Evolutionary conservation across 352 stramenopile species (phyloP), one percentile per base, ranked within the genome.

Genomic region (Globisporangium sylvaticum): DNA sequence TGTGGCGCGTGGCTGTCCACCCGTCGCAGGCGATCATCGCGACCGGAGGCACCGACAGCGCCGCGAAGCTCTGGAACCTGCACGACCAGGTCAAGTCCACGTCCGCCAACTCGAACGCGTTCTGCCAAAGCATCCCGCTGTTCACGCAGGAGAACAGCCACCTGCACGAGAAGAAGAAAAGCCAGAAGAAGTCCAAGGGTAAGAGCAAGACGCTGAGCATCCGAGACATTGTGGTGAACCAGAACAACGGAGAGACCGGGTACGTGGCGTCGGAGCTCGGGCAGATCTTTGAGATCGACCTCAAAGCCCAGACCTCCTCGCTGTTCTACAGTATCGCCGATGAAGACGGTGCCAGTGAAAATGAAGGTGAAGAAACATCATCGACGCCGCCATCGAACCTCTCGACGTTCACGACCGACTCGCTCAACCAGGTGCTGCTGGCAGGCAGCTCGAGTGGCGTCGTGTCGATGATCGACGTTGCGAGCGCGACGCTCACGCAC

Each of bases 21-120:
- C 83, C 86, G 4, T 76, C 72, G 0, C 46, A 69, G 18, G 58
- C 65, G 12, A 58, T 84, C 4, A 56, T 95, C 9, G 87, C 86
- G 0, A 92, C 88, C 1, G 88, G 88, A 56, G 88, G 88, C 7
- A 79, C 83, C n/a, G 88, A 96, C 52, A 79, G 82, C 18, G 82
- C 85, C 12, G 81, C 85, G 42, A 96, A 96, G 70, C 70, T 95
- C 2, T 96, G 88, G 88, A 73, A 92, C 54, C 48, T 91, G 29
- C 42, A 72, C 29, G 76, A 78, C 18, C 82, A 94, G 71, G 65
- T 87, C 18, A 77, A 78, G 56, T 90, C 76, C 24, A 83, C 77
- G 0, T 70, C 66, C 3, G 52, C 71, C 37, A 61, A 48, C 25
- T 59, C 55, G 1, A 58, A 48, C 29, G 54, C 52, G 24, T 70